phyloP scores from a whole-genome alignment of 805 yeast species.

The Hanseniaspora mollemarum region DNA sequence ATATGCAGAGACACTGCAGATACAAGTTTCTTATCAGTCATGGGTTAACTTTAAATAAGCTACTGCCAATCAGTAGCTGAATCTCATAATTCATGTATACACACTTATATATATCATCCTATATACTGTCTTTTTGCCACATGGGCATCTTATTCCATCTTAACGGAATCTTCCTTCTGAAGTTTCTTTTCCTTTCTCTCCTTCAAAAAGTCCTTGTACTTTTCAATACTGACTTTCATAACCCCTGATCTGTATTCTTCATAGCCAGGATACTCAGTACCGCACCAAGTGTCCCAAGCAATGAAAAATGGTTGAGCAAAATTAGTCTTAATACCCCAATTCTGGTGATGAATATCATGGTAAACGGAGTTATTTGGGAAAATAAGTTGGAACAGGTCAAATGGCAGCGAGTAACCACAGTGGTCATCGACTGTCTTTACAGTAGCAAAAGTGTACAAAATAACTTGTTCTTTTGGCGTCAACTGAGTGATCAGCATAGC shows the following conservation, averaged over 20 bases:
- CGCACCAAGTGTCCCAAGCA: constrained; percentile 70
- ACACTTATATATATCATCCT: background rate
- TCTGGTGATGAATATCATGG: constrained; percentile 96
- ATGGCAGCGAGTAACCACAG: constrained; percentile 93
- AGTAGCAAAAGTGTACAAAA: constrained; percentile 77
- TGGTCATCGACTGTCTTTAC: constrained; percentile 96
- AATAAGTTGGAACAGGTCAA: constrained; percentile 74
- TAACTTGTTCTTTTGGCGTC: constrained; percentile 62
- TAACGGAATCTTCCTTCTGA: constrained; percentile 16
- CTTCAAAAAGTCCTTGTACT: constrained; percentile 47
- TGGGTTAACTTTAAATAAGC: no score
- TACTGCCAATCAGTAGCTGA: no score
- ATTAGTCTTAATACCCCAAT: constrained; percentile 85
- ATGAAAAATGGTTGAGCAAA: constrained; percentile 94
- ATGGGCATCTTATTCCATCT: background rate
- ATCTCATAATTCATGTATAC: no score
- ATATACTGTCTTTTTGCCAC: background rate
- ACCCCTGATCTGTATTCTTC: constrained; percentile 57
- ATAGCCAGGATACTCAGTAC: constrained; percentile 59
- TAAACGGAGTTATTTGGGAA: constrained; percentile 94
- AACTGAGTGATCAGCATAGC: constrained; percentile 55
- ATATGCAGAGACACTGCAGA: background rate
- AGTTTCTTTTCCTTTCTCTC: constrained; percentile 30
- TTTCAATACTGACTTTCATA: constrained; percentile 53
- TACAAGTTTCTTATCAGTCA: no score